Conservation (phyloP, 2,329 filamentous ascomycete genomes). For the Diaporthe vexans region DNA sequence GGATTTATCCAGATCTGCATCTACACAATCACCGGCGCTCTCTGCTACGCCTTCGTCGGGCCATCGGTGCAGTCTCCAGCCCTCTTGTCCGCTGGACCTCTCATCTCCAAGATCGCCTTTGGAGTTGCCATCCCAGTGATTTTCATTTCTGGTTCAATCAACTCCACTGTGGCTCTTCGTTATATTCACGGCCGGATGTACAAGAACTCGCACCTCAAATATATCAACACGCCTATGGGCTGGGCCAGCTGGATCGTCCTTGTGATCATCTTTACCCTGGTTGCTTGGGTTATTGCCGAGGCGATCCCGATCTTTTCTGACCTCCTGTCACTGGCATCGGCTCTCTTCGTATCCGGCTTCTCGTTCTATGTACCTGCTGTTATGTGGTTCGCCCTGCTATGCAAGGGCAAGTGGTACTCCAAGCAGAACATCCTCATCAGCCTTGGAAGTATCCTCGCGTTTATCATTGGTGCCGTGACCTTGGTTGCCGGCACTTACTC, state of each 20-base stretch:
- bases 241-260: conserved; percentile 72
- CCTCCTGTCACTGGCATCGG: conserved; percentile 68
- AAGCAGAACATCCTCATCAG: conserved; percentile 45
- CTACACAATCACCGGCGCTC: conserved; percentile 75
- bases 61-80: conserved; percentile 75
- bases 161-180: conserved; percentile 63
- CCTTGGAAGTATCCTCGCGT: conserved; percentile 44
- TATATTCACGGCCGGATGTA: conserved; percentile 63
- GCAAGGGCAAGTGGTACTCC: conserved; percentile 49
- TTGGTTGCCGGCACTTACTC: conserved; percentile 49
- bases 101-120: conserved; percentile 76
- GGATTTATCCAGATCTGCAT: conserved; percentile 73
- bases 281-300: conserved; percentile 80
- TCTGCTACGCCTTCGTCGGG: conserved; percentile 80
- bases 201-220: conserved; percentile 58
- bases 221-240: conserved; percentile 63
- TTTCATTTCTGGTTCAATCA: conserved; percentile 80
- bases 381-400: conserved; percentile 52
- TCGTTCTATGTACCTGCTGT: conserved; percentile 52
- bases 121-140: conserved; percentile 80
- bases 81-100: conserved; percentile 72
- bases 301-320: conserved; percentile 81
- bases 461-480: conserved; percentile 47
- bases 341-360: conserved; percentile 65
- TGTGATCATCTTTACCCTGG: conserved; percentile 68